Evolutionary conservation across 164 flowering plant genomes (phyloP).

Genomic region (Tetrastigma voinierianum): DNA sequence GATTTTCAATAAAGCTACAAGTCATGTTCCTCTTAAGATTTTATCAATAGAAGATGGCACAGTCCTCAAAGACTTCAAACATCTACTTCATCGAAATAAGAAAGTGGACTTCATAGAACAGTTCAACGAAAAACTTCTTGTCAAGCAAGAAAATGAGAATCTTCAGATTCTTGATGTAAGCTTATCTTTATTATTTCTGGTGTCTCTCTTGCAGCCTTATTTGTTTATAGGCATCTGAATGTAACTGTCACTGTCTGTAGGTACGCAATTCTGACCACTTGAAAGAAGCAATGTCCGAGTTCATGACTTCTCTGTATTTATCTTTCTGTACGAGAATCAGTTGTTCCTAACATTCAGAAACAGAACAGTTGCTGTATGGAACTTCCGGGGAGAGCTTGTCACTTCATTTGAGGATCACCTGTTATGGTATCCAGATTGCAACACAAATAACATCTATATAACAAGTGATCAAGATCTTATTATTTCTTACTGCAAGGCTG

Average conservation of each 20-base stretch:
- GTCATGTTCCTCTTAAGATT: constrained; percentile 84
- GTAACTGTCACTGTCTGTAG: constrained; percentile 33
- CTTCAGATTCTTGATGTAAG: constrained; percentile 78
- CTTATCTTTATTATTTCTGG: neutral
- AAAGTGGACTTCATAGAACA: constrained; percentile 88
- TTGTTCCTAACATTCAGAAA: constrained; percentile 88
- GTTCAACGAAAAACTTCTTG: too few relatives aligned
- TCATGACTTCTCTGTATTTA: constrained; percentile 97
- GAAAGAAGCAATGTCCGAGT: constrained; percentile 79
- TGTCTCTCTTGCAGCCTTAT: neutral
- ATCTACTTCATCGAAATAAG: constrained; percentile 82
- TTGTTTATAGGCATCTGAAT: neutral
- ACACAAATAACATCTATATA: too few relatives aligned
- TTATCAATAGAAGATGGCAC: constrained; percentile 93
- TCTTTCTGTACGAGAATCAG: constrained; percentile 93
- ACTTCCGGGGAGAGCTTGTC: constrained; percentile 91
- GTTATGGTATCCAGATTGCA: constrained; percentile 98
- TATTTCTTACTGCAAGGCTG: too few relatives aligned
- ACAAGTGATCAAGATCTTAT: too few relatives aligned
- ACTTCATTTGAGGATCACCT: constrained; percentile 98
- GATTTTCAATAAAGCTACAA: constrained; percentile 54
- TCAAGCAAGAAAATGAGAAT: constrained; percentile 78
- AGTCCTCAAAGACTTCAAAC: constrained; percentile 79
- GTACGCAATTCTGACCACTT: constrained; percentile 76
- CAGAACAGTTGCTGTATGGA: constrained; percentile 97